Percentiles rank a stretch among this genome's conserved stretches.
These are phyloP conservation scores for Ogataea glucozyma DNA, from an alignment of 805 yeast species.

Conservation along the genomic window DNA sequence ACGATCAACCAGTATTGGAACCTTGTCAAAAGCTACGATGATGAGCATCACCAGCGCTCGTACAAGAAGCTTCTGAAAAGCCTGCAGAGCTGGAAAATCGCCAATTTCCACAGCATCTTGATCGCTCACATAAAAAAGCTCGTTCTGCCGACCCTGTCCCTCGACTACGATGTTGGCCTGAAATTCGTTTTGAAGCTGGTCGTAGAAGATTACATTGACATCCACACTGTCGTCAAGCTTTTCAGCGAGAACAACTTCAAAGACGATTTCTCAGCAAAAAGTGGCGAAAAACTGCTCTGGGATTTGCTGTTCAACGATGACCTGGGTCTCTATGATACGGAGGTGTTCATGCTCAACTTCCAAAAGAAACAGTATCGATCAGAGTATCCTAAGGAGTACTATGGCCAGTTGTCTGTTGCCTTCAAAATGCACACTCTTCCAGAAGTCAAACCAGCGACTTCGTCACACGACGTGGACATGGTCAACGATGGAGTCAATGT, in stretches of 20 bases:
- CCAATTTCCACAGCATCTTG: constrained; percentile 30
- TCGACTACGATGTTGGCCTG: constrained; percentile 38
- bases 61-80: constrained; percentile 22
- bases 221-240: constrained; percentile 38
- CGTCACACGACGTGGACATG: constrained; percentile 22
- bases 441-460: constrained; percentile 8
- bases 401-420: constrained; percentile 16
- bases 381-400: constrained; percentile 22
- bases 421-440: constrained; percentile 11
- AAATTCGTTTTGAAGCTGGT: constrained; percentile 41
- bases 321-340: constrained; percentile 21
- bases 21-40: constrained; percentile 26
- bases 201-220: constrained; percentile 37
- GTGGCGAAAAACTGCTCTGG: constrained; percentile 23
- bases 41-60: constrained; percentile 9
- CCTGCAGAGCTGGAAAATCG: constrained; percentile 43
- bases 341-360: constrained; percentile 18
- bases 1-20: constrained; percentile 30
- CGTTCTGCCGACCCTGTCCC: constrained; percentile 33
- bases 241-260: constrained; percentile 17
- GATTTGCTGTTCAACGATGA: constrained; percentile 29
- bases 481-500: constrained; percentile 24
- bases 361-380: constrained; percentile 19
- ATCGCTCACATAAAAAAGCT: constrained; percentile 28
- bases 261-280: constrained; percentile 22